Percentiles rank a stretch among this genome's conserved stretches.
Evolutionary conservation across 306 rosid genomes (phyloP).

Genomic region (Fragaria nilgerrensis): DNA sequence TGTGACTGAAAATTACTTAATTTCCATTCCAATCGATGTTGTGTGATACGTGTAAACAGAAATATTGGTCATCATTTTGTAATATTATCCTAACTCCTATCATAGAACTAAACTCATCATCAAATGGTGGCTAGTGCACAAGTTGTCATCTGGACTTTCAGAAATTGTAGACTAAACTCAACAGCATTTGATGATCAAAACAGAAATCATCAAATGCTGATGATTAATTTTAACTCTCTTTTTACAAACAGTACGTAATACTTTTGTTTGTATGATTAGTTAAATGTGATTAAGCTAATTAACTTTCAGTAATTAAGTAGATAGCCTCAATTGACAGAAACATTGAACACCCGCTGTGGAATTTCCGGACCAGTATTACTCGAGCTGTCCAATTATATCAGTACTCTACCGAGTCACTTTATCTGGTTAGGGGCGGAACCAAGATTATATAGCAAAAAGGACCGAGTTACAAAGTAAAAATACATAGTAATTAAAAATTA

Average conservation of each 20-base stretch:
- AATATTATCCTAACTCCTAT: not conserved
- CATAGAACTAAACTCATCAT: not conserved
- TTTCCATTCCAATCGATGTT: not conserved
- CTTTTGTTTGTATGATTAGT: not conserved
- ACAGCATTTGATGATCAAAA: too few relatives aligned
- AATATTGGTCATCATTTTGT: not conserved
- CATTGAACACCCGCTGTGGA: constrained; percentile 14
- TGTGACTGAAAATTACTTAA: not conserved
- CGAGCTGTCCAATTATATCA: constrained; percentile 32
- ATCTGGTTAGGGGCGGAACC: too few relatives aligned
- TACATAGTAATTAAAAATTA: too few relatives aligned
- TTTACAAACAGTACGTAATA: not conserved
- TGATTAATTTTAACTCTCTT: not conserved
- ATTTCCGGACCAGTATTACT: constrained; percentile 24
- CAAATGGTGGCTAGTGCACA: not conserved
- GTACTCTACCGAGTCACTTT: constrained; percentile 10
- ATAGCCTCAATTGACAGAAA: constrained; percentile 27
- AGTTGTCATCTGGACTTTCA: not conserved
- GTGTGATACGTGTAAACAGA: not conserved
- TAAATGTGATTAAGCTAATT: not conserved
- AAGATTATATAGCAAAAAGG: too few relatives aligned
- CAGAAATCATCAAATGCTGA: too few relatives aligned
- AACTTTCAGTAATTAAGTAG: constrained; percentile 15
- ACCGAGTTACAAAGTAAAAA: too few relatives aligned
- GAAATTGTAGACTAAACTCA: too few relatives aligned